Evolutionary conservation across 169 alveolate species (phyloP).

Genomic region (Neospora caninum): DNA sequence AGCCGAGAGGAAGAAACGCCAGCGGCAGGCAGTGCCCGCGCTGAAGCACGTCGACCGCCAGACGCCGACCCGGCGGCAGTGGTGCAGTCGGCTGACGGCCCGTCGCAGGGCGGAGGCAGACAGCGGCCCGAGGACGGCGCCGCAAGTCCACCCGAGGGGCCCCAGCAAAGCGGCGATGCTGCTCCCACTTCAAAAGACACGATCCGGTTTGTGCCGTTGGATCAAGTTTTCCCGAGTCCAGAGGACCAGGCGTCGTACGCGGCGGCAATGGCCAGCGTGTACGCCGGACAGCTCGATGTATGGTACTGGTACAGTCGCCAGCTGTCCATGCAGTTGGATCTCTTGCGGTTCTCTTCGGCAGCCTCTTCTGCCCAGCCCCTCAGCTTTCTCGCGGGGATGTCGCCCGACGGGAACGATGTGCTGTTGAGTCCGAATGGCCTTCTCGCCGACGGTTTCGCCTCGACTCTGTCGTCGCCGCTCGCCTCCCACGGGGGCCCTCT

Average conservation of each 20-base stretch:
- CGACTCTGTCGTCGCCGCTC: not conserved
- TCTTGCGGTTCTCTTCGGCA: not conserved
- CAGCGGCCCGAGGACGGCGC: not conserved
- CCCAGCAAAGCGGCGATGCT: not conserved
- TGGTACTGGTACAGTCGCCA: conserved; percentile 5
- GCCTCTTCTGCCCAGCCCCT: not conserved
- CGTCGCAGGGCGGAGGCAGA: not conserved
- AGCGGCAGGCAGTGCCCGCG: not conserved
- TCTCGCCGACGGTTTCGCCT: not conserved
- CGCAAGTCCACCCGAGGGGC: not conserved
- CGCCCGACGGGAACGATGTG: not conserved
- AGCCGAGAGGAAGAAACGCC: not conserved
- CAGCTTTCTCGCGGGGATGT: not conserved
- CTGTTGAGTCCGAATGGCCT: not conserved
- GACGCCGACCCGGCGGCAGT: not conserved
- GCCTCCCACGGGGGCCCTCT: not conserved
- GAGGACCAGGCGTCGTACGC: conserved; percentile 26
- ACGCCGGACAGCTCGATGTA: conserved; percentile 19
- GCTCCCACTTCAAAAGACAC: not conserved
- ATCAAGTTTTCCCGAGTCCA: not conserved
- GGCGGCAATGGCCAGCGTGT: not conserved
- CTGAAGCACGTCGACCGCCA: not conserved
- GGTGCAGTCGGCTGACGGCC: no score
- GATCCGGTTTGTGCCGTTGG: conserved; percentile 8
- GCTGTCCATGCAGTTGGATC: conserved; percentile 4